Evolutionary conservation across 2,329 filamentous ascomycete species (phyloP), one percentile per base, ranked within the genome.

Genomic region (Verticillium longisporum): DNA sequence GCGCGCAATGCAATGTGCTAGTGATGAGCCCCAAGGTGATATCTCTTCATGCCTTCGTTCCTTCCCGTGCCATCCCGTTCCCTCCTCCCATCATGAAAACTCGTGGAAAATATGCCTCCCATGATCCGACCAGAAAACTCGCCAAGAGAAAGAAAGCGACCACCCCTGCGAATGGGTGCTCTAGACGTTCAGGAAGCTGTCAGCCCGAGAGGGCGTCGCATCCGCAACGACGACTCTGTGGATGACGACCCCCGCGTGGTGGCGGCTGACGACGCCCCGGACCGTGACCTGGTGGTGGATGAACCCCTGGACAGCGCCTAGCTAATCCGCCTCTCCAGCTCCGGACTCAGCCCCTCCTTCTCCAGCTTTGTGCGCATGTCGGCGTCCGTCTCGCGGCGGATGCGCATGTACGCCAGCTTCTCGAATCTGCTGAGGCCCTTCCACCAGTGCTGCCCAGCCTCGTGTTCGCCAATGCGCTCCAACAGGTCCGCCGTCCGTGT

Each of bases 391-490:
- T 86, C 92, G 62, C 88, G 83, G 72, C 89, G 88, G 57, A 96
- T 87, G 57, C 94, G 84, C 66, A 89, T 88, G 69, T 89, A 97
- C 3, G 90, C 94, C 65, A 96, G 76, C 75, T 94, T 96, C 67
- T 93, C 89, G 71, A 97, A 99, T 55, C 91, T 83, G 61, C 92
- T 95, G 57, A 99, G 78, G 34, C 86, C 86, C 66, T 83, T 86
- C 91, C 94, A 99, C 83, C 95, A 98, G 75, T 98, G 92, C 69
- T 92, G 84, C 1, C 95, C 95, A 10, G 92, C 95, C 70, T 96
- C 90, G 74, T 99, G 94, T 61, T 89, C 87, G 66, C 87, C 85
- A 60, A 99, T 87, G 26, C 92, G 84, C 66, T 94, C 92, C 26
- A 99, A 75, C 38, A 99, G 77, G 63, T 90, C 90, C 1, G 91